These are phyloP conservation scores for Dendrostoma leiphaemia DNA, from an alignment of 2,329 filamentous ascomycete genomes.

Conservation along the genomic window DNA sequence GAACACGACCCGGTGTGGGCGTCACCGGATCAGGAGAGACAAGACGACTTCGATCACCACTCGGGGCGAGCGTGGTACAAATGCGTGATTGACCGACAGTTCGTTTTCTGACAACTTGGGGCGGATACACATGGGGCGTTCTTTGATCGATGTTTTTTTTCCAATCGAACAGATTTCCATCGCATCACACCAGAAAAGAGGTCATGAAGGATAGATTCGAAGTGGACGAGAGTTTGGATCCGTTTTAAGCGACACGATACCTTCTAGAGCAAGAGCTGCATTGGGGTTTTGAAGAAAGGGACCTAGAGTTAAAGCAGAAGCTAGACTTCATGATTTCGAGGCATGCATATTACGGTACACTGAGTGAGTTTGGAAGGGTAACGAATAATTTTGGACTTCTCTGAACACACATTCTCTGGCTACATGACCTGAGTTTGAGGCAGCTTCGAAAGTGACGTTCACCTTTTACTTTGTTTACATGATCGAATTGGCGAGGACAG, in stretches of 20 bases:
- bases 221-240: not conserved
- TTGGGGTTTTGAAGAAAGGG: not conserved
- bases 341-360: too few relatives aligned
- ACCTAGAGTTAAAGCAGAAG: not conserved
- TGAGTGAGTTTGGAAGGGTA: too few relatives aligned
- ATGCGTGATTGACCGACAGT: not conserved
- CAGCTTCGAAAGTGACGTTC: too few relatives aligned
- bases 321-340: not conserved
- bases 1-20: conserved; percentile 56
- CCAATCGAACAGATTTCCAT: not conserved
- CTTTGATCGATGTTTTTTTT: too few relatives aligned
- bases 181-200: not conserved
- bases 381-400: too few relatives aligned
- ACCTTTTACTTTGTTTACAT: too few relatives aligned
- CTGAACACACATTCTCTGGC: too few relatives aligned
- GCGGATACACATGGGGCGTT: too few relatives aligned
- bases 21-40: conserved; percentile 41
- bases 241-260: not conserved
- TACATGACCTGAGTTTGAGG: too few relatives aligned
- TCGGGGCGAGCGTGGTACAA: not conserved
- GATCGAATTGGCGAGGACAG: too few relatives aligned
- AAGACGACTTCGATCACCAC: too few relatives aligned
- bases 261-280: not conserved
- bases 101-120: not conserved
- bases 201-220: not conserved